These are phyloP conservation scores for Dysphania ambrosioides DNA, from an alignment of 148 eudicot species.

Conservation along the genomic window DNA sequence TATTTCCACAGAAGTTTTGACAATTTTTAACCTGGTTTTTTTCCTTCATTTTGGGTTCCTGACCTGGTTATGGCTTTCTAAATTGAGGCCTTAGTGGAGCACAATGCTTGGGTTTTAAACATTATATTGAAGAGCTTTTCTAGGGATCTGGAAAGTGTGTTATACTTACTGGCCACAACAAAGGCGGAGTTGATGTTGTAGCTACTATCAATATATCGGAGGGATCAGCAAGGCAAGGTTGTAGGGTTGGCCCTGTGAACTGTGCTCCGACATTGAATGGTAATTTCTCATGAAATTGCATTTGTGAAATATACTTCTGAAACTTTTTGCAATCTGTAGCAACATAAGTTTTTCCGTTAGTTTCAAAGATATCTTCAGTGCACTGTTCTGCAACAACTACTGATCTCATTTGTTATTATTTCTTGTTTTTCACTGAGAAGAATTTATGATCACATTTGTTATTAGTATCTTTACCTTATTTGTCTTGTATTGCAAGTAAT, in stretches of 20 bases:
- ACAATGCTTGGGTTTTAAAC: constrained; percentile 82
- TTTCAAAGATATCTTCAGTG: too few relatives aligned
- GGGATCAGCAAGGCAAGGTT: constrained; percentile 63
- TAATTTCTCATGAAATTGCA: too few relatives aligned
- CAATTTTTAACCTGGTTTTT: not conserved
- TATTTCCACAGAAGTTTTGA: not conserved
- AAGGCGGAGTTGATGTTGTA: constrained; percentile 95
- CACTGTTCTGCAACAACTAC: not conserved
- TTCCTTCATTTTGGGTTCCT: not conserved
- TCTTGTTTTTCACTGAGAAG: not conserved
- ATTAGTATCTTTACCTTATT: not conserved
- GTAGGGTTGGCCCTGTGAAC: constrained; percentile 88
- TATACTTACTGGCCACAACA: constrained; percentile 95
- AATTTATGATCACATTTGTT: not conserved
- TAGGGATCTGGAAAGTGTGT: constrained; percentile 93
- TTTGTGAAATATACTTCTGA: too few relatives aligned
- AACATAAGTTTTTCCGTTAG: too few relatives aligned
- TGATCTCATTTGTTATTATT: not conserved
- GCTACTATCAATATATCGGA: constrained; percentile 83
- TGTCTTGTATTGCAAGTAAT: not conserved
- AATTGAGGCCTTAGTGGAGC: constrained; percentile 82
- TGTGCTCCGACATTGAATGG: too few relatives aligned
- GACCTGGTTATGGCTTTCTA: not conserved
- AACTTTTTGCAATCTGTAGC: too few relatives aligned
- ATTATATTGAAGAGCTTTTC: constrained; percentile 80